phyloP scores from a whole-genome alignment of 2,329 filamentous ascomycete species.

The Sordariomycetes sp. region DNA sequence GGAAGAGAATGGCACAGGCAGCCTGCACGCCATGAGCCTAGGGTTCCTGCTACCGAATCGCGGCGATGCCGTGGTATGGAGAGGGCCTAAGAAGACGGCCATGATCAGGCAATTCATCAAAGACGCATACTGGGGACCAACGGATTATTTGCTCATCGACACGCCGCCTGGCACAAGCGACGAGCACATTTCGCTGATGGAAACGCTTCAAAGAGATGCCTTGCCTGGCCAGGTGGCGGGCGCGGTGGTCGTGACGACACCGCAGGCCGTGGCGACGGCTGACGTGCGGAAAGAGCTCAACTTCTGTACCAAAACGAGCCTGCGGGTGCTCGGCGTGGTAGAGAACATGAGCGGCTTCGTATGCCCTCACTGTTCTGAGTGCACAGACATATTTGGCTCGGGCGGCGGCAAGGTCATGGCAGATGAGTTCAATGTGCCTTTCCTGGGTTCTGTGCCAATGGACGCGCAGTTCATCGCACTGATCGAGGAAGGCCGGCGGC shows the following conservation, averaged over 20 bases:
- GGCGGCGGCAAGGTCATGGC: slow-evolving; percentile 89
- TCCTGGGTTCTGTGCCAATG: slow-evolving; percentile 81
- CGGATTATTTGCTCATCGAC: slow-evolving; percentile 92
- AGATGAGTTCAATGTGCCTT: slow-evolving; percentile 71
- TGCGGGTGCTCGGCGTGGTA: slow-evolving; percentile 76
- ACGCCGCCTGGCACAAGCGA: slow-evolving; percentile 94
- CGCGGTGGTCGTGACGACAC: slow-evolving; percentile 91
- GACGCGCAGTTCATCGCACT: slow-evolving; percentile 86
- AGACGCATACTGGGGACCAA: slow-evolving; percentile 77
- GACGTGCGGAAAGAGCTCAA: slow-evolving; percentile 94
- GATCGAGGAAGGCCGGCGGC: slow-evolving; percentile 63
- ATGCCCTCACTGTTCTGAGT: slow-evolving; percentile 72
- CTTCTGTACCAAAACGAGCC: slow-evolving; percentile 78
- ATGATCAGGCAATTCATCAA: slow-evolving; percentile 97
- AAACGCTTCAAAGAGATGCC: slow-evolving; percentile 64
- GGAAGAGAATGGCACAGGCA: slow-evolving; percentile 41
- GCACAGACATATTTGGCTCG: slow-evolving; percentile 87
- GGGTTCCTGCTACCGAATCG: slow-evolving; percentile 79
- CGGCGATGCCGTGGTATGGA: slow-evolving; percentile 92
- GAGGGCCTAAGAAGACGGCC: slow-evolving; percentile 95
- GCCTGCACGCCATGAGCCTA: slow-evolving; percentile 79
- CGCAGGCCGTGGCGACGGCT: slow-evolving; percentile 85
- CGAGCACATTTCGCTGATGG: slow-evolving; percentile 91
- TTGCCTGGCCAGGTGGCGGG: slow-evolving; percentile 64
- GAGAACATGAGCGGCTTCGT: slow-evolving; percentile 96